A percentile compares a stretch with the other conserved stretches of the same genome.
phyloP scores from a whole-genome alignment of 2,329 filamentous ascomycete genomes.

The Venturia nashicola region DNA sequence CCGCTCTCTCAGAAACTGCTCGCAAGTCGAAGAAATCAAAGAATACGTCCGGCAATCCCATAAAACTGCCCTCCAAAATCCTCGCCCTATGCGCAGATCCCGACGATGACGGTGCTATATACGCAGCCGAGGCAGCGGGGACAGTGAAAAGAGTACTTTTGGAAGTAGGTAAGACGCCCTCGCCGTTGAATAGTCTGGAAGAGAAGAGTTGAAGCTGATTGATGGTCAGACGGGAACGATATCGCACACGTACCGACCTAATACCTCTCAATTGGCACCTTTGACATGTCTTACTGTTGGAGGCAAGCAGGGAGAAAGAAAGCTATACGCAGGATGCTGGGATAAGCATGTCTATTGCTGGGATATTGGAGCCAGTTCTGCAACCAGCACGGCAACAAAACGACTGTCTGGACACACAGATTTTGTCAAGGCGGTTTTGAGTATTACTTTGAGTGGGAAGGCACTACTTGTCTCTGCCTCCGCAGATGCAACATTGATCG shows the following conservation, averaged over 20 bases:
- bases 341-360: constrained; percentile 88
- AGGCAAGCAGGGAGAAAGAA: constrained; percentile 21
- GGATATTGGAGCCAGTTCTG: constrained; percentile 23
- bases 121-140: constrained; percentile 80
- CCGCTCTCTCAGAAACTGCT: constrained; percentile 37
- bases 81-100: constrained; percentile 62
- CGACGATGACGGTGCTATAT: constrained; percentile 45
- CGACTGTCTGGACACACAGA: constrained; percentile 70
- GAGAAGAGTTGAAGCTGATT: not conserved
- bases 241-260: constrained; percentile 19
- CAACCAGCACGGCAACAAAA: constrained; percentile 38
- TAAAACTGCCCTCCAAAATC: constrained; percentile 74
- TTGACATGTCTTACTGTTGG: constrained; percentile 54
- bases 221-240: not conserved
- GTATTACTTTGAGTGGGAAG: constrained; percentile 46
- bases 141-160: constrained; percentile 61
- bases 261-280: constrained; percentile 12
- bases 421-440: constrained; percentile 76
- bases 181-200: not conserved
- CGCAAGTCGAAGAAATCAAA: constrained; percentile 61
- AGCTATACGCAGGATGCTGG: constrained; percentile 82
- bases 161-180: constrained; percentile 49
- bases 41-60: constrained; percentile 74
- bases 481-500: constrained; percentile 41
- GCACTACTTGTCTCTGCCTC: constrained; percentile 38